Evolutionary conservation across 768 basidiomycete genomes (phyloP).

Genomic region (Boletus tomentosulus): DNA sequence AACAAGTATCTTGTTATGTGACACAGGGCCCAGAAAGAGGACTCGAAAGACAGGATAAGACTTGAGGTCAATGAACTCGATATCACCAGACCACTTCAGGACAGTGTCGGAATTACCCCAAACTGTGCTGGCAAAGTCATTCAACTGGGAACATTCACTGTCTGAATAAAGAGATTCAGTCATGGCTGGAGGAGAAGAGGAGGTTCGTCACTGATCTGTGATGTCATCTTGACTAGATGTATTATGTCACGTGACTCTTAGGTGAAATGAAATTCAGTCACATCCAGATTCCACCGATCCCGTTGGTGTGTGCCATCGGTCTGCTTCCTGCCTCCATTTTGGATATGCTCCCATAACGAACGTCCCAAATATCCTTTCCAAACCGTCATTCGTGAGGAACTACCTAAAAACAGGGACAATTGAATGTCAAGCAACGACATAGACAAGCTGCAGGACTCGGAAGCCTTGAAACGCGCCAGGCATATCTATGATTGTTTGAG

Average conservation of each 20-base stretch:
- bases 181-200: too few species aligned
- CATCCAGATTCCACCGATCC: too few species aligned
- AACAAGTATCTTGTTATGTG: neutral
- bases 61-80: neutral
- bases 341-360: conserved; percentile 45
- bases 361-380: conserved; percentile 89
- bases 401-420: conserved; percentile 94
- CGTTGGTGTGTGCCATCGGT: conserved; percentile 11
- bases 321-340: conserved; percentile 25
- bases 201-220: too few species aligned
- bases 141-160: neutral
- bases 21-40: too few species aligned
- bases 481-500: conserved; percentile 93
- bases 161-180: too few species aligned
- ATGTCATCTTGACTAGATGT: too few species aligned
- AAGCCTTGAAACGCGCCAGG: conserved; percentile 88
- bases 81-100: neutral
- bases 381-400: conserved; percentile 87
- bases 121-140: neutral
- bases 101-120: neutral
- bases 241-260: too few species aligned
- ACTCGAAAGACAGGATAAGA: neutral
- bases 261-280: too few species aligned
- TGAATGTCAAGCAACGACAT: conserved; percentile 97
- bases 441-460: conserved; percentile 94